Percentiles rank a stretch among this genome's conserved stretches.
phyloP scores from a whole-genome alignment of 345 rosid genomes.

The Sapria himalayana region DNA sequence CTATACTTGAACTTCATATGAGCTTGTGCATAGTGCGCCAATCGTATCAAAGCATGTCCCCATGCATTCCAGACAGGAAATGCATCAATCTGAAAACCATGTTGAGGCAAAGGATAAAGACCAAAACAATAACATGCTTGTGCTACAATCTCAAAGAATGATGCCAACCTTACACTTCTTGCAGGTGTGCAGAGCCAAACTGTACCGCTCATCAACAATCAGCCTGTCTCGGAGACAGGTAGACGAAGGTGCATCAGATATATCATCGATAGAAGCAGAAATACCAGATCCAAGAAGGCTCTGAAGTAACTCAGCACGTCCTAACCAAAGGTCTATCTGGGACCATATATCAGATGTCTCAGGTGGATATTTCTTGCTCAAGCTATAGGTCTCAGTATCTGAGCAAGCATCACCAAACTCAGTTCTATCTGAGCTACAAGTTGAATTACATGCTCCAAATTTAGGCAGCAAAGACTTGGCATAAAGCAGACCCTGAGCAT shows the following conservation, averaged over 20 bases:
- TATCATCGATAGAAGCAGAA: constrained; percentile 85
- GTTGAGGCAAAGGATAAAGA: too few relatives aligned
- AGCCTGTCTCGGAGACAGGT: constrained; percentile 64
- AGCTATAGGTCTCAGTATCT: constrained; percentile 81
- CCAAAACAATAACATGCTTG: constrained; percentile 7
- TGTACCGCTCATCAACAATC: constrained; percentile 75
- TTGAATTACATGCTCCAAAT: constrained; percentile 45
- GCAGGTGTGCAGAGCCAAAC: constrained; percentile 97
- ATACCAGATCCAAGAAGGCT: constrained; percentile 92
- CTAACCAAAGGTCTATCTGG: constrained; percentile 64
- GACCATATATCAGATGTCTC: constrained; percentile 53
- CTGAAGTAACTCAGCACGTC: constrained; percentile 88
- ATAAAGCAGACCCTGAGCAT: constrained; percentile 58
- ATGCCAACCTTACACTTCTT: constrained; percentile 75
- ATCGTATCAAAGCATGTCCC: constrained; percentile 94
- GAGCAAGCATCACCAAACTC: constrained; percentile 68
- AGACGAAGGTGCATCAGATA: constrained; percentile 73
- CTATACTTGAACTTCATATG: constrained; percentile 88
- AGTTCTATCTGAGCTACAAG: constrained; percentile 40
- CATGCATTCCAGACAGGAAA: constrained; percentile 96
- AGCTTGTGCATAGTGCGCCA: constrained; percentile 85
- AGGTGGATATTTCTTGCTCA: constrained; percentile 63
- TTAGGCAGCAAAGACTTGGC: constrained; percentile 66
- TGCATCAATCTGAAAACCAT: constrained; percentile 78
- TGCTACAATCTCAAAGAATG: constrained; percentile 8